A percentile compares a stretch with the other conserved stretches of the same genome.
These are phyloP conservation scores for Dysphania ambrosioides DNA, from an alignment of 148 eudicot genomes.

Conservation along the genomic window DNA sequence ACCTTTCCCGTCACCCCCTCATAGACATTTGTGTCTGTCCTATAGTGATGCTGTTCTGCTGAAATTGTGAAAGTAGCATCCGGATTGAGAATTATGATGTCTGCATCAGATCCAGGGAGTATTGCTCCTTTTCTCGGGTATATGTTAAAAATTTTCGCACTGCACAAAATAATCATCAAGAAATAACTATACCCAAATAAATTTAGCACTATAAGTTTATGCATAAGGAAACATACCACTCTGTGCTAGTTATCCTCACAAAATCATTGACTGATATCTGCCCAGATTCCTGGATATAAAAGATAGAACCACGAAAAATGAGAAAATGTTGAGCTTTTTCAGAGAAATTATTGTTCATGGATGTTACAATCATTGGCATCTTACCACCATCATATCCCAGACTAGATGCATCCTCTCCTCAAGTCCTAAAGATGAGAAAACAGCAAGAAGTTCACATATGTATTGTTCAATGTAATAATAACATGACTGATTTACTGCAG, in stretches of 20 bases:
- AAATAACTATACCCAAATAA: conserved; percentile 6
- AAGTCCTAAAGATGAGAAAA: conserved; percentile 45
- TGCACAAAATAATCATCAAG: conserved; percentile 22
- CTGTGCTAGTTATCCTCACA: conserved; percentile 92
- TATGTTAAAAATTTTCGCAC: conserved; percentile 86
- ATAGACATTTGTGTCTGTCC: conserved; percentile 81
- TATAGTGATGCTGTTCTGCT: conserved; percentile 65
- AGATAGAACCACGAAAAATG: not conserved
- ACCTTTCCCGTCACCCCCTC: conserved; percentile 92
- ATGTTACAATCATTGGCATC: conserved; percentile 17
- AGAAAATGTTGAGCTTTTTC: not conserved
- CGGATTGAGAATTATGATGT: conserved; percentile 88
- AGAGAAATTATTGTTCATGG: not conserved
- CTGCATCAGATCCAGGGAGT: conserved; percentile 94
- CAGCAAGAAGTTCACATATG: not conserved
- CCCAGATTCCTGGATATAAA: conserved; percentile 67
- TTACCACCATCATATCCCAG: conserved; percentile 97
- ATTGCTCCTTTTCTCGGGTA: conserved; percentile 96
- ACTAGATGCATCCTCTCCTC: conserved; percentile 98
- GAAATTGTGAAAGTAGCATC: conserved; percentile 75
- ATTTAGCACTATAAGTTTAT: not conserved
- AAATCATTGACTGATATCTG: conserved; percentile 82
- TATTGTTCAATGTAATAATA: not conserved
- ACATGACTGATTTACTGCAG: not conserved
- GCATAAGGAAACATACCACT: conserved; percentile 50